These are phyloP conservation scores for Kazachstania taianensis DNA, from an alignment of 805 yeast species.

Conservation along the genomic window DNA sequence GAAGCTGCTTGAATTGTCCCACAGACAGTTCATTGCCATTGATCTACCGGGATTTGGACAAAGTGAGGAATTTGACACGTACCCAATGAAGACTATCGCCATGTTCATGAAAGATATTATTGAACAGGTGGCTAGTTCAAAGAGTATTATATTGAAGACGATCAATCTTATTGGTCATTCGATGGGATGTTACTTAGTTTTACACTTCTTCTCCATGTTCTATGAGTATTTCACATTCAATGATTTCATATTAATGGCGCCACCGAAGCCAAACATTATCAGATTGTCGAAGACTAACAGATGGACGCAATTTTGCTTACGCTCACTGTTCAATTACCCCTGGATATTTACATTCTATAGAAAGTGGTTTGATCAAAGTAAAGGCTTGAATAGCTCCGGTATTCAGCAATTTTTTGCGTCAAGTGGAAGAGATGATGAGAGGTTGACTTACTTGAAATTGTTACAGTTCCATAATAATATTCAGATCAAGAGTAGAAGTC, in stretches of 20 bases:
- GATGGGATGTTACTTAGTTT: constrained; percentile 53
- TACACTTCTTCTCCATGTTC: constrained; percentile 34
- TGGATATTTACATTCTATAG: constrained; percentile 24
- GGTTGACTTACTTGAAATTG: constrained; percentile 15
- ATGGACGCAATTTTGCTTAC: constrained; percentile 10
- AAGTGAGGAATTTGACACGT: constrained; percentile 16
- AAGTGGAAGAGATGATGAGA: constrained; percentile 3
- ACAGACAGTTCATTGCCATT: constrained; percentile 54
- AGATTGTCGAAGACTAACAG: constrained; percentile 10
- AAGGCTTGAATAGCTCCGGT: constrained; percentile 26
- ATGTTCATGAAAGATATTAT: constrained; percentile 3
- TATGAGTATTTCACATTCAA: constrained; percentile 9
- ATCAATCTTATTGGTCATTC: constrained; percentile 48
- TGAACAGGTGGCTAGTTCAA: too few species aligned
- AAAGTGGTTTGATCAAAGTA: constrained; percentile 22
- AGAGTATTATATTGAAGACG: background rate
- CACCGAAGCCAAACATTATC: constrained; percentile 32
- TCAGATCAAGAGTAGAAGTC: constrained; percentile 21
- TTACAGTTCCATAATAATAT: constrained; percentile 25
- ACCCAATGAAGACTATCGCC: constrained; percentile 14
- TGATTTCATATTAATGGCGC: constrained; percentile 36
- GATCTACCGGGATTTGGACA: constrained; percentile 90
- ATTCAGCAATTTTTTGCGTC: constrained; percentile 20
- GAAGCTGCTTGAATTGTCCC: constrained; percentile 45
- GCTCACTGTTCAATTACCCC: constrained; percentile 14